Base-by-base conservation (phyloP, 352 stramenopile genomes). In the Aphanomyces invadans region DNA sequence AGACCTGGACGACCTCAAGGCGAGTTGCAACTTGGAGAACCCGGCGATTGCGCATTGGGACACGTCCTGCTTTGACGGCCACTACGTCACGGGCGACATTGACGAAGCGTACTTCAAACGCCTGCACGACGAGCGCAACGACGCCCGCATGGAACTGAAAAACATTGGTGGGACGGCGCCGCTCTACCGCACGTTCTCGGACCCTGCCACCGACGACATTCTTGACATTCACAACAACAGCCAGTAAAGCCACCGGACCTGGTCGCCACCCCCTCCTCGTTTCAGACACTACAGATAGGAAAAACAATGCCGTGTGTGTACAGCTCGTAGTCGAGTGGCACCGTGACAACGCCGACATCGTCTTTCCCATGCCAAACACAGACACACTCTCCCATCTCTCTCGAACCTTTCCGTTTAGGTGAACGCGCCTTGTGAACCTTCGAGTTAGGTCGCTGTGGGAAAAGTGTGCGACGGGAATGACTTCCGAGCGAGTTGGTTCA, bases 31-130 rank as follows among this genome's bases (percentile, higher is more conserved):
- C 36, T 76, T 81, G 70, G 84, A 96, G 69, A 94, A 90, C 71
- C 61, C 76, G 53, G 63, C 36, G 25, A 71, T 97, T 5, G 62
- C 79, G 21, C 62, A 69, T 36, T 99, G 98, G 70, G 97, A 99
- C 73, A 97, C 90, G 51, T 98, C 93, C 62, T 98, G 95, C 79
- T 99, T 99, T 73, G 90, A 95, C 74, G 96, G 96, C 61, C 68
- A 83, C 31, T 99, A 99, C 77, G 91, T 99, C 33, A 99, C 95
- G 48, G 89, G 89, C 10, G 90, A 98, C 60, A 83, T 97, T 7
- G 75, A 87, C 66, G 78, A 92, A 38, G 79, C 72, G 26, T 95
- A 95, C 76, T 91, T 95, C 46, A 78, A 89, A 44, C 81, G 81
- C 45, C 77, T 95, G 60, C 76, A 90, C 51, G 72, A 81, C 28